These are phyloP conservation scores for Crucibulum parvulum DNA, from an alignment of 1,284 basidiomycete species.

Conservation along the genomic window DNA sequence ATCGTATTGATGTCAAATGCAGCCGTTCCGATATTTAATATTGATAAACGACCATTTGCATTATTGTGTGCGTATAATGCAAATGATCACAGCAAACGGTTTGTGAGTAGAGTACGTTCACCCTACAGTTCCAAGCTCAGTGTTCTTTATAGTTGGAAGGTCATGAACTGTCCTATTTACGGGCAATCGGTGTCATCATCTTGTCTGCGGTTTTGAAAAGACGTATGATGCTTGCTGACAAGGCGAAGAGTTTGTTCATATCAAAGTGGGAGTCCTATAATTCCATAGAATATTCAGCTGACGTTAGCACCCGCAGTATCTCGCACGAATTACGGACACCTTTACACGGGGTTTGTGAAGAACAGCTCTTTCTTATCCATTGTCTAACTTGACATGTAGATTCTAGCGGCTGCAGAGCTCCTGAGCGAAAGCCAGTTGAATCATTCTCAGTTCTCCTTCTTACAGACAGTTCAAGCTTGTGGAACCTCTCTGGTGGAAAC, in stretches of 20 bases:
- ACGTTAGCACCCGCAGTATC: constrained; percentile 61
- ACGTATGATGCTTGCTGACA: constrained; percentile 93
- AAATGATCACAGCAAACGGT: constrained; percentile 79
- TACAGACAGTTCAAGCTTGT: constrained; percentile 90
- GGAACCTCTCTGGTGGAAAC: constrained; percentile 86
- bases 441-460: constrained; percentile 85
- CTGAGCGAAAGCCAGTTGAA: constrained; percentile 85
- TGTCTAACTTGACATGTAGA: constrained; percentile 47
- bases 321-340: constrained; percentile 94
- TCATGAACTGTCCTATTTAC: constrained; percentile 90
- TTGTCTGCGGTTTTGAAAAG: constrained; percentile 93
- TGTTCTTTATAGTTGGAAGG: constrained; percentile 73
- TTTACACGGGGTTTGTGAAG: constrained; percentile 74
- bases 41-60: constrained; percentile 93
- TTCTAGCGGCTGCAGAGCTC: constrained; percentile 90
- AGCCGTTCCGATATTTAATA: constrained; percentile 93
- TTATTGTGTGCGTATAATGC: constrained; percentile 92
- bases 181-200: constrained; percentile 93
- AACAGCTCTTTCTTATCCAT: constrained; percentile 1
- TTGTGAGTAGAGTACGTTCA: constrained; percentile 55
- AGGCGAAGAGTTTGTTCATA: constrained; percentile 90
- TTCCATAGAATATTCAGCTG: constrained; percentile 8
- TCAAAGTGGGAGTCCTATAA: constrained; percentile 68
- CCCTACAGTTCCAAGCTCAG: constrained; percentile 1
- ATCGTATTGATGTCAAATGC: not conserved